phyloP scores from a whole-genome alignment of 2,329 filamentous ascomycete species.

The Fusarium sp. region DNA sequence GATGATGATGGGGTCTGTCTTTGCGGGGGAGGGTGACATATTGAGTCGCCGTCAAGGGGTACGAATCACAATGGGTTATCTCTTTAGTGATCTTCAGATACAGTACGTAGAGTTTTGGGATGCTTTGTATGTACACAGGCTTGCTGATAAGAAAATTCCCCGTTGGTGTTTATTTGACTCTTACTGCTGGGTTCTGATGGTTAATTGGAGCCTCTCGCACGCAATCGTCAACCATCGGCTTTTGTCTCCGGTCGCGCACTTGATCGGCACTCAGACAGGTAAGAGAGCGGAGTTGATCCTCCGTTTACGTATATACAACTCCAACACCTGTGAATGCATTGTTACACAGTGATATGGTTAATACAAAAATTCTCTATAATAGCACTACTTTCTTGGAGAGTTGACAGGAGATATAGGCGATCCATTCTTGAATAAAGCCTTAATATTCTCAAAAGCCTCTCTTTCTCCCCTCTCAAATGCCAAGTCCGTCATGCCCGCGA shows the following conservation, averaged over 20 bases:
- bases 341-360: not conserved
- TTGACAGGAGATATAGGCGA: constrained; percentile 58
- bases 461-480: constrained; percentile 60
- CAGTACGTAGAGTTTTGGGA: not conserved
- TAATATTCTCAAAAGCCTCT: constrained; percentile 64
- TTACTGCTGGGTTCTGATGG: not conserved
- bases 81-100: no score
- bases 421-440: constrained; percentile 56
- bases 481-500: constrained; percentile 61
- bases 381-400: not conserved
- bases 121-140: not conserved
- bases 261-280: not conserved
- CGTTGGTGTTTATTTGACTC: not conserved
- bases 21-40: no score
- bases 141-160: not conserved
- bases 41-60: no score
- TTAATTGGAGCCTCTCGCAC: not conserved
- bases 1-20: no score
- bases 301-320: not conserved
- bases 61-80: no score
- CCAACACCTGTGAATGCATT: no score
- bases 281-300: not conserved
- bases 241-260: not conserved
- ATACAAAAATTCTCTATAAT: no score
- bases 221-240: not conserved